Evolutionary conservation across 2,329 filamentous ascomycete species (phyloP).

Genomic region (Fusarium protoensiforme): DNA sequence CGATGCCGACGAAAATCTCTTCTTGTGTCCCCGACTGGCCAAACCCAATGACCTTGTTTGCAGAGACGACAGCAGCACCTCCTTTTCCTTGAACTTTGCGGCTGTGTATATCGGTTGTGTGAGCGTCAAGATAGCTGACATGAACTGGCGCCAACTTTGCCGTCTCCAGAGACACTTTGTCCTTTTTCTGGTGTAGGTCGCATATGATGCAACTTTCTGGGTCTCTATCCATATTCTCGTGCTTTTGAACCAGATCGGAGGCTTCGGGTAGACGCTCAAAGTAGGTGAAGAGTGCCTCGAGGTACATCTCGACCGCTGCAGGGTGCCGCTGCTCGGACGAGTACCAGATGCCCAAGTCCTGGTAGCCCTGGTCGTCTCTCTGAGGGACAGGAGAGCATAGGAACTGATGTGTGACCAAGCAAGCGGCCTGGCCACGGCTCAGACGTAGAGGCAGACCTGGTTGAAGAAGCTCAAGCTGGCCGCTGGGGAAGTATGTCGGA

Average conservation of each 20-base stretch:
- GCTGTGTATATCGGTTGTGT: conserved; percentile 41
- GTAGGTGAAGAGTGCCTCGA: conserved; percentile 45
- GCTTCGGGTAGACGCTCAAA: conserved; percentile 34
- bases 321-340: conserved; percentile 45
- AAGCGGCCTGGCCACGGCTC: conserved; percentile 42
- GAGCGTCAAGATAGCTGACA: conserved; percentile 28
- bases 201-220: conserved; percentile 24
- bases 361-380: conserved; percentile 39
- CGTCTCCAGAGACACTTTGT: not conserved
- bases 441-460: conserved; percentile 26
- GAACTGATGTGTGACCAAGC: conserved; percentile 48
- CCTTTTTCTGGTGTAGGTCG: conserved; percentile 23
- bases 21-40: conserved; percentile 52
- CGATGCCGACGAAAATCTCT: conserved; percentile 49
- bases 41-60: conserved; percentile 50
- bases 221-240: not conserved
- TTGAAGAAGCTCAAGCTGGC: conserved; percentile 28
- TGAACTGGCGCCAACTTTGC: conserved; percentile 20
- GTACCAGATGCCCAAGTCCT: conserved; percentile 50
- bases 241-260: not conserved
- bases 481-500: conserved; percentile 31
- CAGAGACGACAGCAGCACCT: conserved; percentile 46
- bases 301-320: conserved; percentile 44
- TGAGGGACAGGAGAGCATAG: conserved; percentile 40
- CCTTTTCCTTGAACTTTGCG: conserved; percentile 34